phyloP scores from a whole-genome alignment of 768 basidiomycete species.

The Mrakia blollopis region DNA sequence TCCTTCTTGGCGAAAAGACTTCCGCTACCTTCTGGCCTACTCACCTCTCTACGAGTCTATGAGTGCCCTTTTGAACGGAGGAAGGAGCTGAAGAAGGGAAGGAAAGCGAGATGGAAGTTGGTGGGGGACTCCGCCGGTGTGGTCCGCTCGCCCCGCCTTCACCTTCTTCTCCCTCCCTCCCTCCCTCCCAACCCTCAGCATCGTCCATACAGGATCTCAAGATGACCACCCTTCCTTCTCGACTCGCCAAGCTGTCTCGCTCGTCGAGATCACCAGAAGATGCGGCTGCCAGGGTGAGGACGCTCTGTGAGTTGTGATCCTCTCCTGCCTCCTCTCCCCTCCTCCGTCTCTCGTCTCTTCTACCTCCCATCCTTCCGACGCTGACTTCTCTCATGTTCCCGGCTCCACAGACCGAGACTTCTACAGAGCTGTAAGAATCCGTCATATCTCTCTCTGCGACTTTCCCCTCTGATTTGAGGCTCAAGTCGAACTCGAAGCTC shows the following conservation, averaged over 20 bases:
- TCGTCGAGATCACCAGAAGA: slow-evolving; percentile 55
- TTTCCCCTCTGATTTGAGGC: not conserved
- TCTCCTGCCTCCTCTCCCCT: not conserved
- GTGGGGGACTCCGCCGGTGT: not conserved
- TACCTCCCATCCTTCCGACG: not conserved
- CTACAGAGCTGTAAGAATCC: slow-evolving; percentile 15
- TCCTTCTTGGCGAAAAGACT: not conserved
- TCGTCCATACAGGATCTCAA: not conserved
- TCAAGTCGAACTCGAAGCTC: too few species aligned
- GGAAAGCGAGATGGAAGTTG: not conserved
- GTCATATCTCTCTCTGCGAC: slow-evolving; percentile 18
- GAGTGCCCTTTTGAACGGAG: not conserved
- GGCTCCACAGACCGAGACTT: not conserved
- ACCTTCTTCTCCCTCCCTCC: not conserved
- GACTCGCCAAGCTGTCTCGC: slow-evolving; percentile 67
- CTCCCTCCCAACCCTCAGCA: not conserved
- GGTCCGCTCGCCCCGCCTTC: not conserved
- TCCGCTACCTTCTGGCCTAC: not conserved
- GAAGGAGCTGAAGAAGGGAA: not conserved
- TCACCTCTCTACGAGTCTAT: not conserved
- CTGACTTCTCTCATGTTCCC: slow-evolving; percentile 10
- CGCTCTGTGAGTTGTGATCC: slow-evolving; percentile 63
- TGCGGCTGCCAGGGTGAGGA: slow-evolving; percentile 62
- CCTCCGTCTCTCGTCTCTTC: not conserved
- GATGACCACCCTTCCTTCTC: slow-evolving; percentile 83